These are phyloP conservation scores for Pythium dissimile DNA, from an alignment of 352 stramenopile genomes.

Conservation along the genomic window DNA sequence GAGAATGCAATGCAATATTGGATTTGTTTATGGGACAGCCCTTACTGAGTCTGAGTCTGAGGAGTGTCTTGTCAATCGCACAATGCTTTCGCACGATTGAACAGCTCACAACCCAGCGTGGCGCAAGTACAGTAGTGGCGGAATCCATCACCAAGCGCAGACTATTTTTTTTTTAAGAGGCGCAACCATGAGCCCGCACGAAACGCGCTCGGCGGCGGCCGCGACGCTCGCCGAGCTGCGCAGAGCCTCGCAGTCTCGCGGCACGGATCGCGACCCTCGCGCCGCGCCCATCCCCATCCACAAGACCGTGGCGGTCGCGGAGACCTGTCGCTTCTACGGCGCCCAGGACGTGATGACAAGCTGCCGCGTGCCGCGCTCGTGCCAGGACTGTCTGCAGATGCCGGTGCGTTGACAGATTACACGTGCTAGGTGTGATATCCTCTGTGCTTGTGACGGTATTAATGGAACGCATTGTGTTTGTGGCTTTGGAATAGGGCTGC, in stretches of 20 bases:
- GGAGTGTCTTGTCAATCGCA: no score
- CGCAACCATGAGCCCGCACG: no score
- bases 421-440: no score
- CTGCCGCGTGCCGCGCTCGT: conserved; percentile 6
- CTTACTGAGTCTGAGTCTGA: no score
- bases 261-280: background rate
- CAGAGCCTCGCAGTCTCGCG: background rate
- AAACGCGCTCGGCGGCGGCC: background rate
- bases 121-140: no score
- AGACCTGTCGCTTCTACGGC: conserved; percentile 7
- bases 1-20: no score
- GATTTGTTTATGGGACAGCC: no score
- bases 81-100: no score
- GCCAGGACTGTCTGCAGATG: conserved; percentile 9
- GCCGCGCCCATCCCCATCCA: background rate
- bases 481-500: background rate
- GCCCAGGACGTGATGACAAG: background rate
- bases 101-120: no score
- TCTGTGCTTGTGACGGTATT: background rate
- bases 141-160: no score
- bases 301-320: background rate
- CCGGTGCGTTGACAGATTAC: conserved; percentile 1
- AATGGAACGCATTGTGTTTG: background rate
- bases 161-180: no score
- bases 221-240: background rate